Base-by-base conservation (phyloP, 768 basidiomycete species). In the Suillus hirtellus region DNA sequence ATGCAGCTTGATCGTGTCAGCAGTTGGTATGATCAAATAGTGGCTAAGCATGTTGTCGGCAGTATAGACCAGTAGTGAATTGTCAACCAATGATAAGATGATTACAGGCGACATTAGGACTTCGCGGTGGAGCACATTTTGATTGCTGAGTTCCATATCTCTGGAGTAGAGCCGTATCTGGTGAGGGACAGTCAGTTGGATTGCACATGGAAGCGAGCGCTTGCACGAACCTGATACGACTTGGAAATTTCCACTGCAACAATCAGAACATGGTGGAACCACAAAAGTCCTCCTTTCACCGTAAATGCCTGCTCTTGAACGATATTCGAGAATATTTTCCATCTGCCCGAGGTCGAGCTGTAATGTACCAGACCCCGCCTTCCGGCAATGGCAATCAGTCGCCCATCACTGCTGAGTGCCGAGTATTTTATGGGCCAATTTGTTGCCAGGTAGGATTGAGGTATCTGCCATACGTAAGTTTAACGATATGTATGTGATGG, bases 351-450 rank as follows among this genome's bases (percentile, higher is more conserved):
- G 1, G 89, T 87, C 38, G 93, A 89, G 68, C 95, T 97, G 71
- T 97, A 99, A 75, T 99, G 96, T 17, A 90, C 88, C 38, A 99
- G 80, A 6, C 97, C 97, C 56, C 91, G 82, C 38, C 93, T 84
- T 11, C 97, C 97, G 43, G 96, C 96, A 40, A 99, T 85, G 4
- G 96, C 96, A 67, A 99, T 87, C 31, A 99, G 81, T 62, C 93
- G 84, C 3, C 96, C 97, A 71, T 99, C 97, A 43, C 82, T 86
- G 62, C 93, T 96, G 60, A 99, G 83, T 4, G 92, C 89, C 7
- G 95, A 95, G 72, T 96, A 97, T 50, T 88, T 87, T 56, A 99
- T 89, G 1, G 97, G 97, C 92, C 96, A 96, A 68, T 99, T 96
- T 11, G 86, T 83, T 1, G 93, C 84, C 49, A 98, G 78, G 75